Conservation (phyloP, 2,329 filamentous ascomycete genomes). For the Tolypocladium sp. region DNA sequence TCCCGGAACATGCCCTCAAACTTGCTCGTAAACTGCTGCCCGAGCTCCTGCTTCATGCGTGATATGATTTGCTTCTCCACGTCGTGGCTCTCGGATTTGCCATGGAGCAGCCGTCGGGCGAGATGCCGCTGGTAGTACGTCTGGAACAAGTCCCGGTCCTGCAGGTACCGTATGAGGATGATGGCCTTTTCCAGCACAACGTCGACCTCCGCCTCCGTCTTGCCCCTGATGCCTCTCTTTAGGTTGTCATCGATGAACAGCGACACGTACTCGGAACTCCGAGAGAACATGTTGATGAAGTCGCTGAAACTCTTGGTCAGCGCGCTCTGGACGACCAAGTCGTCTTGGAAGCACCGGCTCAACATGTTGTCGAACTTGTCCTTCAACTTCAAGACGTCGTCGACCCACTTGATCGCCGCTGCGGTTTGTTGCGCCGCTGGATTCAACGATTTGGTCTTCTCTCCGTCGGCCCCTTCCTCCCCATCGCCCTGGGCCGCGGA, state of each 20-base stretch:
- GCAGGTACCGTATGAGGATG: conserved; percentile 74
- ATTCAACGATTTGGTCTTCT: conserved; percentile 24
- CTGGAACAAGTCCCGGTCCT: conserved; percentile 91
- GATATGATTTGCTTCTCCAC: conserved; percentile 93
- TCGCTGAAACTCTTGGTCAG: conserved; percentile 82
- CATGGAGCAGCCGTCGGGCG: conserved; percentile 75
- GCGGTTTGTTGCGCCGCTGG: conserved; percentile 69
- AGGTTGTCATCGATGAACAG: conserved; percentile 96
- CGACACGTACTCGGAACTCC: conserved; percentile 86
- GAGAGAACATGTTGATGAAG: conserved; percentile 84
- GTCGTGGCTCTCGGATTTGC: conserved; percentile 82
- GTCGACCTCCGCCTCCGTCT: conserved; percentile 83
- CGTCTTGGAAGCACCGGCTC: conserved; percentile 61
- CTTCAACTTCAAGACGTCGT: conserved; percentile 78
- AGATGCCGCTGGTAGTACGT: conserved; percentile 97
- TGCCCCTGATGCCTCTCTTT: conserved; percentile 87
- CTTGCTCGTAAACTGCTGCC: conserved; percentile 86
- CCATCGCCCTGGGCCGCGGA: conserved; percentile 31
- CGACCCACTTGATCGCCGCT: conserved; percentile 89
- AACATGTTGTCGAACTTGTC: conserved; percentile 82
- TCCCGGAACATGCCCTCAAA: conserved; percentile 98
- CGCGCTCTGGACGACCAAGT: conserved; percentile 70
- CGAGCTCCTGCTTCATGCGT: conserved; percentile 94
- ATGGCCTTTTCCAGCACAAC: conserved; percentile 81
- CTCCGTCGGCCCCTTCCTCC: conserved; percentile 36